Evolutionary conservation across 257 asterid genomes (phyloP), one percentile per base, ranked within the genome.

Genomic region (Apocynum venetum): DNA sequence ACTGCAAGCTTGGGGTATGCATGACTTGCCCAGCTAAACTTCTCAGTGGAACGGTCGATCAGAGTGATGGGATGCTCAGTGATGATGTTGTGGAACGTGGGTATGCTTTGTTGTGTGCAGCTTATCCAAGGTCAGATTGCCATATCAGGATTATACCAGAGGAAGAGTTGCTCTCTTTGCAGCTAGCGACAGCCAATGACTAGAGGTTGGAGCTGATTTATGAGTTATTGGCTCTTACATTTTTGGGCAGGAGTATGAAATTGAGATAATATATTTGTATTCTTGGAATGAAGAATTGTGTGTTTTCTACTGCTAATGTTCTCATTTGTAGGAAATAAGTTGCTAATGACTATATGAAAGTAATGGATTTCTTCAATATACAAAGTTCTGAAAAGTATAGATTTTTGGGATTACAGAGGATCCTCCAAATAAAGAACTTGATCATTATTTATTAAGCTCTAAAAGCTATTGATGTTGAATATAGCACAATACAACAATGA

Each of bases 1-100:
- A 92, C 83, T 94, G 98, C 91, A 94, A 91, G 76, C 92, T 94
- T n/a, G 98, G 98, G 47, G 98, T 95, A 15, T 95, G 98, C 84
- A 92, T 94, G 98, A 94, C 98, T 56, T 95, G 98, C 46, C 98
- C 98, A 19, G 98, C 98, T 14, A 67, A 68, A 80, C 93, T 95
- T 17, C 79, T 94, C 48, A 83, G 90, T 80, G 98, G 98, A 8
- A 60, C 74, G 31, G 98, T 94, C 12, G 98, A 92, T 79, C 98
- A 94, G 87, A 94, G 97, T 88, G 97, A 92, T 12, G 98, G 98
- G 9, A 94, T 92, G 98, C 91, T 92, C 17, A 95, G 98, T 84
- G 98, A 95, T 76, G 98, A 95, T 84, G 98, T 95, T 72, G 87
- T 95, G 61, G 96, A 93, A 76, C 69, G 90, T 11, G 98, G 98